Percentiles rank a stretch among this genome's conserved stretches.
Conservation (phyloP, 1,284 basidiomycete species). For the Tranzscheliella williamsii region DNA sequence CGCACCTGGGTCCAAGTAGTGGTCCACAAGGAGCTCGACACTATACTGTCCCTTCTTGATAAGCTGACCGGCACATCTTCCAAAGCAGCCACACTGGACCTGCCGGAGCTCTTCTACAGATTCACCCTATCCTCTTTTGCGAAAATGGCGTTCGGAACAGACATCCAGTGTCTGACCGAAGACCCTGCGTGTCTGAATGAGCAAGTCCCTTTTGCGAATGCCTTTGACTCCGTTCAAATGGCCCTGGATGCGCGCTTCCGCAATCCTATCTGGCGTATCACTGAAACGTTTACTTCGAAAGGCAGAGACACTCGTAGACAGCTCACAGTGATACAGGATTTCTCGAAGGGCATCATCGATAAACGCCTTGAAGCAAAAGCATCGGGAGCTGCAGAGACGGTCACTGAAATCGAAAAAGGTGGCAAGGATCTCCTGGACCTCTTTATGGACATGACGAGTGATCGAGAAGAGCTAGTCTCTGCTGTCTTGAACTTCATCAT, state of each 20-base stretch:
- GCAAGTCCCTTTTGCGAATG: constrained; percentile 28
- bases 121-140: constrained; percentile 47
- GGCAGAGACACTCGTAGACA: constrained; percentile 32
- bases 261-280: constrained; percentile 15
- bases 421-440: constrained; percentile 52
- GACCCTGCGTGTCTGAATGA: constrained; percentile 14
- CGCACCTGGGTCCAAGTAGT: constrained; percentile 41
- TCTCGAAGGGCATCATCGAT: constrained; percentile 50
- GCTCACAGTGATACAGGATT: constrained; percentile 46
- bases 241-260: constrained; percentile 40
- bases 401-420: constrained; percentile 39
- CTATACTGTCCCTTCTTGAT: constrained; percentile 33
- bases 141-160: constrained; percentile 41
- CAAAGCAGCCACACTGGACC: constrained; percentile 17
- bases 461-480: constrained; percentile 44
- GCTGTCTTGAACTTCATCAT: constrained; percentile 54
- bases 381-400: too few species aligned
- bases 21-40: constrained; percentile 47
- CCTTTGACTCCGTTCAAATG: constrained; percentile 45
- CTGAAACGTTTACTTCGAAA: constrained; percentile 23
- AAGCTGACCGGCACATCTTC: constrained; percentile 6
- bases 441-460: constrained; percentile 46
- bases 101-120: constrained; percentile 48
- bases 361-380: constrained; percentile 26
- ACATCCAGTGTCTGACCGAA: constrained; percentile 31